Conservation (phyloP, 2,329 filamentous ascomycete species). For the Colletotrichum sp. region DNA sequence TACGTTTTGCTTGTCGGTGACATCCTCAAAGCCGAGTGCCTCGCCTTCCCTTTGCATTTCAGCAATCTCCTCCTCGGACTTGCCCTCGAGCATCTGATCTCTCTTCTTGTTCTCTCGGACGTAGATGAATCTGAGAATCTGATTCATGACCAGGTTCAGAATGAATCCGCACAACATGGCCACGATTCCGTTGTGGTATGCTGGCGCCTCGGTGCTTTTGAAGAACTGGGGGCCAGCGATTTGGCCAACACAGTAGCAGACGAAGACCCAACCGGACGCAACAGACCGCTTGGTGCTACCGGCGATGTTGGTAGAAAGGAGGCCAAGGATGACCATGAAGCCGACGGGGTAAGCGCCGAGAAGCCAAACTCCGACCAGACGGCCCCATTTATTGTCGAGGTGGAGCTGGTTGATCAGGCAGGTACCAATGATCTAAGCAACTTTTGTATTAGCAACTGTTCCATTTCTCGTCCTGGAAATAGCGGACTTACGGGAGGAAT, state of each 20-base stretch:
- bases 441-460: not conserved
- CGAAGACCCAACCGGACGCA: slow-evolving; percentile 33
- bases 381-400: slow-evolving; percentile 16
- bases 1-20: slow-evolving; percentile 39
- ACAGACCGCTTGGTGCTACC: slow-evolving; percentile 31
- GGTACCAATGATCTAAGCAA: slow-evolving; percentile 6
- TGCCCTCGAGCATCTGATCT: slow-evolving; percentile 4
- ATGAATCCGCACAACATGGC: slow-evolving; percentile 9
- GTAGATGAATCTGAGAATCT: slow-evolving; percentile 2
- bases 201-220: slow-evolving; percentile 22
- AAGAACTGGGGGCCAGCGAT: slow-evolving; percentile 36
- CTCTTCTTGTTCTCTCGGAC: slow-evolving; percentile 6
- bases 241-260: slow-evolving; percentile 33
- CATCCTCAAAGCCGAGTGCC: slow-evolving; percentile 37
- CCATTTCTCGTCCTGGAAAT: not conserved
- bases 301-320: slow-evolving; percentile 31
- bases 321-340: slow-evolving; percentile 15
- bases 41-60: slow-evolving; percentile 14
- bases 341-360: slow-evolving; percentile 13
- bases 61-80: slow-evolving; percentile 9
- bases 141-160: slow-evolving; percentile 11
- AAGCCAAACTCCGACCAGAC: slow-evolving; percentile 12
- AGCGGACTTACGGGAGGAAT: slow-evolving; percentile 2
- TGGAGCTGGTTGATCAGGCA: slow-evolving; percentile 14
- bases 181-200: slow-evolving; percentile 15